phyloP scores from a whole-genome alignment of 2,329 filamentous ascomycete genomes.

The Cercospora canescens region DNA sequence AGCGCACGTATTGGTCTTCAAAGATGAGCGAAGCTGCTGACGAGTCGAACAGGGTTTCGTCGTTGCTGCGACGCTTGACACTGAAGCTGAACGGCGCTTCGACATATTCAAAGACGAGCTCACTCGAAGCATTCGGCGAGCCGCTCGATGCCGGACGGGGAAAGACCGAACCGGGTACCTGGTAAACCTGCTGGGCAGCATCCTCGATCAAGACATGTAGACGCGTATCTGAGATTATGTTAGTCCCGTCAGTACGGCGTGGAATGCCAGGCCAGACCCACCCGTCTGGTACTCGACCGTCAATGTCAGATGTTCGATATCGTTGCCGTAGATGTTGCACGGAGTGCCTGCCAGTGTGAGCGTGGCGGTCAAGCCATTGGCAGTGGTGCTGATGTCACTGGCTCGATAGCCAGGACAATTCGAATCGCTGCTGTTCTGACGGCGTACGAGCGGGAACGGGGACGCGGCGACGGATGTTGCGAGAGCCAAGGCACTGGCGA shows the following conservation, averaged over 20 bases:
- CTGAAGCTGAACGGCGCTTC: slow-evolving; percentile 68
- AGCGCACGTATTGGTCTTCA: slow-evolving; percentile 73
- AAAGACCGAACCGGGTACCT: slow-evolving; percentile 70
- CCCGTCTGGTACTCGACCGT: slow-evolving; percentile 63
- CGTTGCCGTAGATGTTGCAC: slow-evolving; percentile 62
- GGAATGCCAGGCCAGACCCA: slow-evolving; percentile 34
- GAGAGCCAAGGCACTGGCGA: slow-evolving; percentile 20
- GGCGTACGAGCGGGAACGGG: slow-evolving; percentile 20
- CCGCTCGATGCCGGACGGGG: slow-evolving; percentile 55
- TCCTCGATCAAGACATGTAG: slow-evolving; percentile 76
- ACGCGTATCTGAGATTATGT: slow-evolving; percentile 43
- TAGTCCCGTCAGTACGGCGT: background rate
- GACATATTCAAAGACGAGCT: slow-evolving; percentile 56
- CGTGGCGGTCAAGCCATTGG: slow-evolving; percentile 64
- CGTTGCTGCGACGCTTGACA: slow-evolving; percentile 59
- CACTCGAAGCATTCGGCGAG: slow-evolving; percentile 33
- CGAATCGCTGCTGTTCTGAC: slow-evolving; percentile 21
- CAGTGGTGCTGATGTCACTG: slow-evolving; percentile 56
- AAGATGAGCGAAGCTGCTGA: slow-evolving; percentile 68
- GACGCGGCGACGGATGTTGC: slow-evolving; percentile 21
- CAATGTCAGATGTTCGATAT: slow-evolving; percentile 58
- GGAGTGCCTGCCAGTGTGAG: slow-evolving; percentile 67
- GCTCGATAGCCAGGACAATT: slow-evolving; percentile 69
- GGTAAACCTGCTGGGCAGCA: slow-evolving; percentile 67
- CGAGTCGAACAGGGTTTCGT: slow-evolving; percentile 68